Percentiles rank a stretch among this genome's conserved stretches.
phyloP scores from a whole-genome alignment of 2,329 filamentous ascomycete genomes.

The Allantophomopsis lycopodina region DNA sequence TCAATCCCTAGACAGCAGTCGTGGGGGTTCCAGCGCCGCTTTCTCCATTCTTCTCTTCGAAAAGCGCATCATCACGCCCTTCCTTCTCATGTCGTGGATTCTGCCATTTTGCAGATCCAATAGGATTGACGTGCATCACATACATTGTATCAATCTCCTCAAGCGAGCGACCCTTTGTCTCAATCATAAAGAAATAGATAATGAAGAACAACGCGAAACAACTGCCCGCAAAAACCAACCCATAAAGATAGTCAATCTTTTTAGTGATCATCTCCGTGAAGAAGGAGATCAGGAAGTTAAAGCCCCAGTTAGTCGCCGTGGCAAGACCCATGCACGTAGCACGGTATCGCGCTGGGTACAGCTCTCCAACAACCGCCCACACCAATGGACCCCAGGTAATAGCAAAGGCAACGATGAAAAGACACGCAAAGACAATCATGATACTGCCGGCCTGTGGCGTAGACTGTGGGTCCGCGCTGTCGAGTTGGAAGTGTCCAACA shows the following conservation, averaged over 20 bases:
- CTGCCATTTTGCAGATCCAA: slow-evolving; percentile 11
- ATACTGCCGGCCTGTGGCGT: slow-evolving; percentile 37
- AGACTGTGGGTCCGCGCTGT: slow-evolving; percentile 25
- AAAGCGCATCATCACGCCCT: too few relatives aligned
- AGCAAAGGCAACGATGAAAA: slow-evolving; percentile 50
- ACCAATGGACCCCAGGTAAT: slow-evolving; percentile 59
- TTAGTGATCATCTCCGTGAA: slow-evolving; percentile 67
- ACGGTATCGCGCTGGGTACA: slow-evolving; percentile 50
- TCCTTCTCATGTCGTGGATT: too few relatives aligned
- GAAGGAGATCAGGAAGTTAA: slow-evolving; percentile 61
- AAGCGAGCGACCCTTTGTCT: slow-evolving; percentile 57
- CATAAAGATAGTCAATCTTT: slow-evolving; percentile 48
- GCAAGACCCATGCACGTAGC: slow-evolving; percentile 45
- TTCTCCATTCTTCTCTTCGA: too few relatives aligned
- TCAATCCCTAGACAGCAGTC: too few relatives aligned
- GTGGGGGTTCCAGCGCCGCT: too few relatives aligned
- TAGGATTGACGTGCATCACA: slow-evolving; percentile 30
- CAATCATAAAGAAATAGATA: slow-evolving; percentile 71
- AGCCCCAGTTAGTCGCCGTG: slow-evolving; percentile 50
- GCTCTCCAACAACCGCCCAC: slow-evolving; percentile 51
- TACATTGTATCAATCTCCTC: slow-evolving; percentile 77
- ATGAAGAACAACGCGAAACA: slow-evolving; percentile 48
- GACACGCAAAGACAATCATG: slow-evolving; percentile 55
- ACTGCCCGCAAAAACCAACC: slow-evolving; percentile 62
- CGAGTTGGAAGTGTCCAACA: slow-evolving; percentile 32